Evolutionary conservation across 1,284 basidiomycete genomes (phyloP).

Genomic region (Erythrobasidium hasegawianum): DNA sequence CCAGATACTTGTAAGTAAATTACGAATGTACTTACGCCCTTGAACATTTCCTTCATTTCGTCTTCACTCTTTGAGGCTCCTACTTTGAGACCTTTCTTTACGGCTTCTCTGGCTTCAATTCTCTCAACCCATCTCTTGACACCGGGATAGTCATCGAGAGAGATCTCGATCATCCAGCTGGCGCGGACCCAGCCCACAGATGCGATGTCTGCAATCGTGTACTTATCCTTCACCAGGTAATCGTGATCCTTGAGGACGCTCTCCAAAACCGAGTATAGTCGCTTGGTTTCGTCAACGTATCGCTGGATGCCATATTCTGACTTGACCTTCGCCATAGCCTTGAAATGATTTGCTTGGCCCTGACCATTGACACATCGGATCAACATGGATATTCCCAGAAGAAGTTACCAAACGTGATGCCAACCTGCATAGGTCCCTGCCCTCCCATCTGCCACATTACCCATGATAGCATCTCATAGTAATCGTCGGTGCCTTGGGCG

Average conservation of each 20-base stretch:
- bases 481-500: conserved; percentile 16
- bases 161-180: conserved; percentile 28
- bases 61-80: conserved; percentile 28
- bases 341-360: conserved; percentile 36
- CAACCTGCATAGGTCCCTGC: conserved; percentile 34
- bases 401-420: not conserved
- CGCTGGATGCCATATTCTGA: conserved; percentile 37
- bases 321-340: conserved; percentile 35
- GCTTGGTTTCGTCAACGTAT: conserved; percentile 39
- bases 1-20: no score
- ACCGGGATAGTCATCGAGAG: conserved; percentile 25
- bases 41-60: conserved; percentile 30
- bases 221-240: conserved; percentile 32
- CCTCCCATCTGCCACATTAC: conserved; percentile 34
- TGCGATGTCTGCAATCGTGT: conserved; percentile 36
- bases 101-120: conserved; percentile 37
- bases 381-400: not conserved
- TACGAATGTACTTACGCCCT: conserved; percentile 4
- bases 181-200: conserved; percentile 30
- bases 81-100: conserved; percentile 37
- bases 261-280: conserved; percentile 39
- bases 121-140: conserved; percentile 39
- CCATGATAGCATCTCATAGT: conserved; percentile 34
- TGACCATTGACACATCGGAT: not conserved
- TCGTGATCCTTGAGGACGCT: conserved; percentile 32